Evolutionary conservation across 2,329 filamentous ascomycete species (phyloP).

Genomic region (Claviceps digitariae): DNA sequence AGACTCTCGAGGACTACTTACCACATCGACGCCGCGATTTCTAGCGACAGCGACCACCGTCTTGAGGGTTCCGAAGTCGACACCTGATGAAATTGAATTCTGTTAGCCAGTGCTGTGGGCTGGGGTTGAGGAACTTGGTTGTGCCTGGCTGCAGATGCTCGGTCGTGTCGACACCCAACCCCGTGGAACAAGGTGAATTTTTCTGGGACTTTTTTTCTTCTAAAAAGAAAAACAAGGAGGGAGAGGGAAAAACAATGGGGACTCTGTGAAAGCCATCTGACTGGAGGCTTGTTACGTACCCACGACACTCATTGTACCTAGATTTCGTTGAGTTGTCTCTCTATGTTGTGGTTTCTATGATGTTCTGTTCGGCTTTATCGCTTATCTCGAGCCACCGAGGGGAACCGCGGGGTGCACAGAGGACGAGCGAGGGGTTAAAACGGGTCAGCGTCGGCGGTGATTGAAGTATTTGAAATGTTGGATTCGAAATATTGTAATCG

Average conservation of each 20-base stretch:
- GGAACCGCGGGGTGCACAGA: constrained; percentile 1
- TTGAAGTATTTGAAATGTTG: background rate
- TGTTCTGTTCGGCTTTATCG: constrained; percentile 3
- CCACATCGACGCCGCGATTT: constrained; percentile 97
- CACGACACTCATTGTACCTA: constrained; percentile 40
- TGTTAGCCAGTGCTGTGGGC: constrained; percentile 7
- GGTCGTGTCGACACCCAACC: background rate
- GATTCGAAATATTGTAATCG: too few species aligned
- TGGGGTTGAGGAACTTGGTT: background rate
- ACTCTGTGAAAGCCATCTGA: background rate
- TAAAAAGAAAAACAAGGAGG: background rate
- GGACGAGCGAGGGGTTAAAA: background rate
- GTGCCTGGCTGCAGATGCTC: background rate
- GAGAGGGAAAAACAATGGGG: background rate
- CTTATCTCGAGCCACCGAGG: constrained; percentile 2
- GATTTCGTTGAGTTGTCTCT: constrained; percentile 12
- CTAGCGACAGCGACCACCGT: constrained; percentile 95
- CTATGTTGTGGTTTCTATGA: background rate
- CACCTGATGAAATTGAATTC: constrained; percentile 34
- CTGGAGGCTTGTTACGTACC: constrained; percentile 24
- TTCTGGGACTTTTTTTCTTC: background rate
- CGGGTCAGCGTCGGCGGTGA: background rate
- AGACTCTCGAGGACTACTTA: constrained; percentile 39
- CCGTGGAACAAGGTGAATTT: background rate
- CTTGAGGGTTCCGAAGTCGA: constrained; percentile 94